phyloP scores from a whole-genome alignment of 345 rosid species.

The Boechera stricta region DNA sequence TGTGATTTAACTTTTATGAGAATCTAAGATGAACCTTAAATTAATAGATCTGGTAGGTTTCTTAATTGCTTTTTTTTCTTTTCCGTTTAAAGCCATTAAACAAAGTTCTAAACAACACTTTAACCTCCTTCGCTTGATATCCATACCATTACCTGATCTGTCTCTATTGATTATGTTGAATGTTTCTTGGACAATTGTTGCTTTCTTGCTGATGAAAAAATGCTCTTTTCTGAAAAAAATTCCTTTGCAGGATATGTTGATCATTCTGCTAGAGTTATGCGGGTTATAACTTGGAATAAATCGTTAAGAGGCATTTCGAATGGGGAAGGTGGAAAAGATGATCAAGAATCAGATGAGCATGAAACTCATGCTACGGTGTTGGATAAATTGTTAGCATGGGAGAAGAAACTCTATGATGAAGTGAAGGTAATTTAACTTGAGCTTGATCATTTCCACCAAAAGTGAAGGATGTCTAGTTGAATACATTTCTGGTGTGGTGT shows the following conservation, averaged over 20 bases:
- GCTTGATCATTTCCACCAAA: constrained; percentile 1
- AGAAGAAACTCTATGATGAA: constrained; percentile 95
- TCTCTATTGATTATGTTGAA: constrained; percentile 11
- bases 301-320: constrained; percentile 65
- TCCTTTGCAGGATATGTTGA: constrained; percentile 53
- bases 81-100: constrained; percentile 39
- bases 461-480: background rate
- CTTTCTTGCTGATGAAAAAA: constrained; percentile 29
- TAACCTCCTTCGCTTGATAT: background rate
- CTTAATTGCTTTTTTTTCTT: constrained; percentile 27
- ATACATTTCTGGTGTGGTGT: constrained; percentile 15
- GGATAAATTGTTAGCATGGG: constrained; percentile 97
- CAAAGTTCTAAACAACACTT: constrained; percentile 21
- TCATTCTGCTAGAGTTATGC: constrained; percentile 95
- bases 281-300: constrained; percentile 93
- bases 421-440: constrained; percentile 66
- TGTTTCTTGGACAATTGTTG: constrained; percentile 3
- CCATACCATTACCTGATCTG: constrained; percentile 26
- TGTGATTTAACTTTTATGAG: constrained; percentile 39
- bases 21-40: constrained; percentile 41
- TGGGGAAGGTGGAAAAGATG: constrained; percentile 72
- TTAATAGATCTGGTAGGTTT: constrained; percentile 39
- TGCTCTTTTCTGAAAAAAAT: background rate
- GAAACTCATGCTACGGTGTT: constrained; percentile 93
- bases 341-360: constrained; percentile 67